phyloP scores from a whole-genome alignment of 2,329 filamentous ascomycete genomes.

The Rutstroemia sp. region DNA sequence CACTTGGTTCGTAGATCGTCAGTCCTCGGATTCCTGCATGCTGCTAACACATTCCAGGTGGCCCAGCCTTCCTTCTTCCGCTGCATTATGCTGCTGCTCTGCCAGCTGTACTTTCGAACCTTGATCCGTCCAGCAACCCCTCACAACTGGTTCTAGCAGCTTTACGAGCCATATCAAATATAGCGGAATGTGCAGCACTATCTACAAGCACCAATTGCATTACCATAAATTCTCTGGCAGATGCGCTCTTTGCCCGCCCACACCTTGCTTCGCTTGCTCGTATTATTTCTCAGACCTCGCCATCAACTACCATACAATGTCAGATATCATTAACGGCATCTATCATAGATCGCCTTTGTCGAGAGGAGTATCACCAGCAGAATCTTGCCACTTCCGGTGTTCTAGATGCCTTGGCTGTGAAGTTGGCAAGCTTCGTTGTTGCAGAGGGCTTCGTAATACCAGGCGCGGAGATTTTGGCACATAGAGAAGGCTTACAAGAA shows the following conservation, averaged over 20 bases:
- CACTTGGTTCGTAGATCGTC: conserved; percentile 56
- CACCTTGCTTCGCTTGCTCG: conserved; percentile 55
- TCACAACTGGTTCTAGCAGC: conserved; percentile 64
- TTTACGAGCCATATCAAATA: conserved; percentile 64
- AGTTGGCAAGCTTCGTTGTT: conserved; percentile 64
- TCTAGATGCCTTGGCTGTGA: conserved; percentile 69
- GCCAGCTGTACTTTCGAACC: conserved; percentile 60
- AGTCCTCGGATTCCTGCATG: neutral
- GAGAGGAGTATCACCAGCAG: conserved; percentile 61
- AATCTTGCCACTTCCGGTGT: conserved; percentile 65
- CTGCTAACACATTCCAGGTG: conserved; percentile 46
- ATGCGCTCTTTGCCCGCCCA: conserved; percentile 55
- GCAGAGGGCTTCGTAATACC: conserved; percentile 62
- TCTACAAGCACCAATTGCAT: conserved; percentile 43
- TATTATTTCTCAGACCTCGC: conserved; percentile 55
- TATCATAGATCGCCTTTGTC: conserved; percentile 54
- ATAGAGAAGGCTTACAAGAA: conserved; percentile 46
- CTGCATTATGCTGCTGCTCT: conserved; percentile 62
- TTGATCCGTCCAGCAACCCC: conserved; percentile 59
- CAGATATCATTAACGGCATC: conserved; percentile 54
- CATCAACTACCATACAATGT: conserved; percentile 45
- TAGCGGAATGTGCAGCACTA: conserved; percentile 57
- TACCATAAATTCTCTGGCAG: conserved; percentile 47
- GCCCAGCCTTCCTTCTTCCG: conserved; percentile 69
- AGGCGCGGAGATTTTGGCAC: conserved; percentile 47